Evolutionary conservation across 192 early-diverging fungal genomes (phyloP).

Genomic region (Spinellus fusiger): DNA sequence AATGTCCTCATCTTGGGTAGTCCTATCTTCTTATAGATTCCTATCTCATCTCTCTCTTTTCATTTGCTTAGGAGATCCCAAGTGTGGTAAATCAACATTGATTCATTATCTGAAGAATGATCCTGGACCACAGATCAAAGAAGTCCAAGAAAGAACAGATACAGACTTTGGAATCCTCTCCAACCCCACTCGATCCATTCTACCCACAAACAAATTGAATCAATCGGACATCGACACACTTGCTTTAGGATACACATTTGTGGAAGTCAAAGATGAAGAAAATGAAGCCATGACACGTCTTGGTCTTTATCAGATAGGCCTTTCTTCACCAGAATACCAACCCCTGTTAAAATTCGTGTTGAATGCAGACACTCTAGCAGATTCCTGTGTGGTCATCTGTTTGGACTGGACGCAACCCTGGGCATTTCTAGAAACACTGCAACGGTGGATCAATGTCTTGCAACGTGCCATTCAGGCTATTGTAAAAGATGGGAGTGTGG

Average conservation of each 20-base stretch:
- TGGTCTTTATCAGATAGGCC: slow-evolving; percentile 75
- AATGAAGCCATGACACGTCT: slow-evolving; percentile 72
- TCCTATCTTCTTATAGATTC: not conserved
- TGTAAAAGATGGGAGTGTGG: slow-evolving; percentile 41
- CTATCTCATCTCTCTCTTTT: not conserved
- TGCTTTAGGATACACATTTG: slow-evolving; percentile 78
- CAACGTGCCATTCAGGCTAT: slow-evolving; percentile 48
- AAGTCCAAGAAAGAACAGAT: too few species aligned
- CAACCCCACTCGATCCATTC: not conserved
- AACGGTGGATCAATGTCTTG: slow-evolving; percentile 74
- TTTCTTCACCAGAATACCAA: slow-evolving; percentile 59
- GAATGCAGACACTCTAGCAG: slow-evolving; percentile 53
- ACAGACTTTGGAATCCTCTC: not conserved
- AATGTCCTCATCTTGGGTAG: slow-evolving; percentile 78
- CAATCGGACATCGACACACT: slow-evolving; percentile 27
- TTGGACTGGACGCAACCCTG: slow-evolving; percentile 92
- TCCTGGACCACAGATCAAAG: slow-evolving; percentile 34
- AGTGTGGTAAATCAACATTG: slow-evolving; percentile 79
- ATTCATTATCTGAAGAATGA: slow-evolving; percentile 58
- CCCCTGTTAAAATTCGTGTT: slow-evolving; percentile 69
- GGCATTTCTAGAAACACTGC: slow-evolving; percentile 73
- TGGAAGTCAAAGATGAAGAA: slow-evolving; percentile 86
- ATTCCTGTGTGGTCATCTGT: slow-evolving; percentile 66
- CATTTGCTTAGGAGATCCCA: slow-evolving; percentile 53
- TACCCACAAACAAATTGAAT: slow-evolving; percentile 7